Evolutionary conservation across 1,284 basidiomycete species (phyloP), one percentile per base, ranked within the genome.

Genomic region (Trichosporon sp.): DNA sequence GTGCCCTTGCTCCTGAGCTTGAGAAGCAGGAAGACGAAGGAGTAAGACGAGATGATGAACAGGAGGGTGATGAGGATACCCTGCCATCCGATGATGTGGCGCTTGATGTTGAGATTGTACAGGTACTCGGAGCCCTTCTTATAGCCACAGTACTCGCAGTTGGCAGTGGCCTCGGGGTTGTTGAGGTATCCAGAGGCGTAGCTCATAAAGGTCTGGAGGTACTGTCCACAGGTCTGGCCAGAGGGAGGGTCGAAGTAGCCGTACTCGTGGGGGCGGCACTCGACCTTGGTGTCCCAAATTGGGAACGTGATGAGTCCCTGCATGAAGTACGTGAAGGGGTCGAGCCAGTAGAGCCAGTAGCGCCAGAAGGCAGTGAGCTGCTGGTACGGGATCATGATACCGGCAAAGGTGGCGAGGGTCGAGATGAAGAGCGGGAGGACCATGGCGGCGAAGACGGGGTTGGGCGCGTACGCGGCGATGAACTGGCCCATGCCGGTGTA

Each of bases 251-350:
- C 73, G 73, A 84, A 80, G 10, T 72, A 65, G 4, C 77, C 77
- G 70, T 74, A 80, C 71, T 84, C 84, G n/a, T 71, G 26, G 5
- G 76, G 71, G 21, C 68, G 68, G 73, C 83, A 85, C 61, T 76
- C 68, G 68, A 81, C 78, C 1, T 75, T 67, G 21, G 74, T 71
- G 74, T 81, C 72, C 76, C 78, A 78, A 21, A 80, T 65, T 63
- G 76, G 73, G 32, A 72, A 74, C 54, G 72, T 72, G 66, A 78
- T 54, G 38, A 80, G 72, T 14, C 75, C 78, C 21, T 80, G 78
- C 43, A 82, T 78, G 54, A 80, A 72, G 70, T 78, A 81, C 48
- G 76, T 78, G 76, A 80, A 79, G 6, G 79, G 79, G 72, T 80
- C 75, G 73, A 81, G 67, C 71, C 78, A 81, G 71, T 79, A 78